Percentiles rank a stretch among this genome's conserved stretches.
Conservation (phyloP, 2,329 filamentous ascomycete species). For the Cordyceps cicadae region DNA sequence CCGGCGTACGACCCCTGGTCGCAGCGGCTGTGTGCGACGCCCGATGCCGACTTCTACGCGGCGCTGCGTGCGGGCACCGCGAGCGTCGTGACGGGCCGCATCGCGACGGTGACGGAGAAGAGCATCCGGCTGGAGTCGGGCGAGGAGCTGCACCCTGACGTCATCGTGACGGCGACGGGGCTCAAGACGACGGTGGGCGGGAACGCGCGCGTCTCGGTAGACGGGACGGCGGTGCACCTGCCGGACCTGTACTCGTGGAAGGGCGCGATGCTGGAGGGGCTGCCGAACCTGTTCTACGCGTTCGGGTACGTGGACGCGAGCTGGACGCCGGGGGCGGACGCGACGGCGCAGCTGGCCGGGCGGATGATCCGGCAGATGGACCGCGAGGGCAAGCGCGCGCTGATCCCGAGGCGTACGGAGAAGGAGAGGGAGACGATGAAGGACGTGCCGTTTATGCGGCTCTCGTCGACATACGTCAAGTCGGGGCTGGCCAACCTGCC, state of each 20-base stretch:
- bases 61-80: constrained; percentile 30
- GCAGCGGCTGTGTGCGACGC: constrained; percentile 56
- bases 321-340: constrained; percentile 56
- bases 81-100: constrained; percentile 36
- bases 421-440: not conserved
- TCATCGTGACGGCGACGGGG: constrained; percentile 59
- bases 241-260: constrained; percentile 48
- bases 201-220: constrained; percentile 40
- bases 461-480: constrained; percentile 6
- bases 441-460: constrained; percentile 1
- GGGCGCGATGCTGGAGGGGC: constrained; percentile 50
- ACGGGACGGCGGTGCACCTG: constrained; percentile 37
- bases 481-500: not conserved
- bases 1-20: constrained; percentile 54
- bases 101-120: constrained; percentile 35
- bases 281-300: constrained; percentile 53
- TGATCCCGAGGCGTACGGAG: not conserved
- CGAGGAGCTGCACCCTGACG: constrained; percentile 43
- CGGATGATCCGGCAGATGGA: constrained; percentile 44
- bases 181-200: constrained; percentile 49
- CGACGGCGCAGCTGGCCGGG: constrained; percentile 38
- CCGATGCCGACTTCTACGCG: constrained; percentile 38
- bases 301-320: constrained; percentile 52
- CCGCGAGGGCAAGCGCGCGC: constrained; percentile 26
- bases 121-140: constrained; percentile 37